phyloP scores from a whole-genome alignment of 306 rosid genomes.

The Mimosa bimucronata region DNA sequence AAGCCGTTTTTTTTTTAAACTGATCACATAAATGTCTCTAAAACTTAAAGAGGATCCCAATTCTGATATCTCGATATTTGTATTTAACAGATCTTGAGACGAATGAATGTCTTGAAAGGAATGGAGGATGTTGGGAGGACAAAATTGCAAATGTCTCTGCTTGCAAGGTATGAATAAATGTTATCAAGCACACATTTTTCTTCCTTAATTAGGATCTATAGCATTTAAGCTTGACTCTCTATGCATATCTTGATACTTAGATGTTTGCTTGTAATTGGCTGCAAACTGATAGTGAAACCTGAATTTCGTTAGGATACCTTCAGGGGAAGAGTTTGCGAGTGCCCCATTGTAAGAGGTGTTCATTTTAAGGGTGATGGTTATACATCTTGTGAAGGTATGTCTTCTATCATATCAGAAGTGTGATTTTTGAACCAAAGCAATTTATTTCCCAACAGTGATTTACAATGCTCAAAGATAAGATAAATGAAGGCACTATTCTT shows the following conservation, averaged over 20 bases:
- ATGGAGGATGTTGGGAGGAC: constrained; percentile 93
- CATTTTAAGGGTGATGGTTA: constrained; percentile 95
- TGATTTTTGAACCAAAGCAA: not conserved
- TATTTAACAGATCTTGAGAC: constrained; percentile 75
- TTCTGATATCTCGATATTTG: constrained; percentile 3
- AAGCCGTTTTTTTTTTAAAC: not conserved
- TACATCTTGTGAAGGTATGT: constrained; percentile 72
- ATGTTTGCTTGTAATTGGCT: constrained; percentile 12
- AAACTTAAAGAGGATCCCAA: not conserved
- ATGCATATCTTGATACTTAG: not conserved
- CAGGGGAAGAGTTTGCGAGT: constrained; percentile 95
- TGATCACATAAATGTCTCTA: not conserved
- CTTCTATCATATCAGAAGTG: not conserved
- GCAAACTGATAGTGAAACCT: constrained; percentile 8
- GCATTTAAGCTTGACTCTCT: not conserved
- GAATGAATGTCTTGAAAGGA: constrained; percentile 76
- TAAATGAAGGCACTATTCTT: too few relatives aligned
- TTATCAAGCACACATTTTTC: not conserved
- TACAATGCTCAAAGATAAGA: not conserved
- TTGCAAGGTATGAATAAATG: constrained; percentile 69
- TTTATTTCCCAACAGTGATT: not conserved
- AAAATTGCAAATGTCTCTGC: constrained; percentile 63
- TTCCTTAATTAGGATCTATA: not conserved
- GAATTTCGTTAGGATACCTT: constrained; percentile 75
- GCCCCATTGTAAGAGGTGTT: constrained; percentile 82